Conservation (phyloP, 2,329 filamentous ascomycete genomes). For the Phaeophleospora eucalypticola region DNA sequence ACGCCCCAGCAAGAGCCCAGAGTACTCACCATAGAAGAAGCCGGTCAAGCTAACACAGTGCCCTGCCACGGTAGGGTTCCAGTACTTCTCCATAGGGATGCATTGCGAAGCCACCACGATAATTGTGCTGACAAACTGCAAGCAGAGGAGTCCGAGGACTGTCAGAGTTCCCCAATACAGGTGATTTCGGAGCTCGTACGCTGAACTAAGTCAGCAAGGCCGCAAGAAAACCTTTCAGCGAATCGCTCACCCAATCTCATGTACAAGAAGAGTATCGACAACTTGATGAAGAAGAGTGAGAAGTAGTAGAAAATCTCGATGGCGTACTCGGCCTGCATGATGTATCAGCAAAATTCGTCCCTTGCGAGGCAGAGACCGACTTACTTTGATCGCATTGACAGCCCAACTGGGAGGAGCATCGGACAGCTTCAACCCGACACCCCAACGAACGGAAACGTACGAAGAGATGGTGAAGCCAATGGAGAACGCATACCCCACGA, state of each 20-base stretch:
- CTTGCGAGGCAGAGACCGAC: not conserved
- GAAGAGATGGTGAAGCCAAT: slow-evolving; percentile 17
- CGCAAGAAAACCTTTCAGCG: not conserved
- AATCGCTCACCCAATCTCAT: slow-evolving; percentile 32
- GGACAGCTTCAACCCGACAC: slow-evolving; percentile 15
- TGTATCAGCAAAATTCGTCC: not conserved
- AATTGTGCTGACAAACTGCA: slow-evolving; percentile 34
- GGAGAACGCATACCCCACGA: slow-evolving; percentile 18
- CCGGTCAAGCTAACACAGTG: slow-evolving; percentile 34
- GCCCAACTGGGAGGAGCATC: slow-evolving; percentile 18
- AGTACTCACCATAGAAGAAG: slow-evolving; percentile 31
- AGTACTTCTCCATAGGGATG: slow-evolving; percentile 34
- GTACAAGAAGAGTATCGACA: slow-evolving; percentile 40
- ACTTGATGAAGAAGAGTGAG: slow-evolving; percentile 40
- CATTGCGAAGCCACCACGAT: slow-evolving; percentile 36
- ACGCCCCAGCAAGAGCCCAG: not conserved
- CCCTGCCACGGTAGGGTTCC: slow-evolving; percentile 26
- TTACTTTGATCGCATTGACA: slow-evolving; percentile 19
- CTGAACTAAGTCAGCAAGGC: slow-evolving; percentile 16
- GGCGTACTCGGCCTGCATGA: slow-evolving; percentile 22
- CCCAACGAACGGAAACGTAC: slow-evolving; percentile 22
- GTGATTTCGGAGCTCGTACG: slow-evolving; percentile 21
- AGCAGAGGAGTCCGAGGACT: slow-evolving; percentile 33
- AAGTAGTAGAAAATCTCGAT: slow-evolving; percentile 37
- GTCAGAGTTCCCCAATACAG: slow-evolving; percentile 26